Evolutionary conservation across 495 filamentous ascomycete species (phyloP).

Genomic region (Cercophora samala): DNA sequence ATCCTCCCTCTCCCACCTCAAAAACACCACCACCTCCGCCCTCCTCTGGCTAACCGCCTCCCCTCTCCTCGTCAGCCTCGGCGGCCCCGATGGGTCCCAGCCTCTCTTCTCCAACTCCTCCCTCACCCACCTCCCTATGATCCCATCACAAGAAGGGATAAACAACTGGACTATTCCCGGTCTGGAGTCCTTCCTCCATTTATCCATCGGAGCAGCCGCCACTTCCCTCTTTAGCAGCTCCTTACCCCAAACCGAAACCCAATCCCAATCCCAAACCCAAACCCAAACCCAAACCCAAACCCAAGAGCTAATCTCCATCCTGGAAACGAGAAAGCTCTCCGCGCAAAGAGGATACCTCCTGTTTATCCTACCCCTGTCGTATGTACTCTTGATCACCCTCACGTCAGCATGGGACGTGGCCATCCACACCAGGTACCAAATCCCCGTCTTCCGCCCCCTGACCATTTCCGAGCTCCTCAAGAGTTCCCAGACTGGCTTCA

Average conservation of each 20-base stretch:
- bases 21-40: slow-evolving; percentile 21
- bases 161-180: slow-evolving; percentile 30
- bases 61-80: slow-evolving; percentile 23
- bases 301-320: slow-evolving; percentile 11
- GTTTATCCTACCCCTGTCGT: slow-evolving; percentile 22
- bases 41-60: slow-evolving; percentile 34
- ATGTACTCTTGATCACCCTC: slow-evolving; percentile 5
- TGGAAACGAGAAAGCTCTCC: slow-evolving; percentile 11
- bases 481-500: slow-evolving; percentile 27
- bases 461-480: slow-evolving; percentile 25
- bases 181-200: slow-evolving; percentile 26
- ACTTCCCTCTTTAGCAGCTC: slow-evolving; percentile 17
- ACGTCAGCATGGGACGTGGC: slow-evolving; percentile 15
- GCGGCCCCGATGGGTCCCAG: slow-evolving; percentile 29
- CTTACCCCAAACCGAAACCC: not conserved
- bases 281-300: not conserved
- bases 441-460: slow-evolving; percentile 30
- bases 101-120: slow-evolving; percentile 33
- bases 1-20: slow-evolving; percentile 26
- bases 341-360: slow-evolving; percentile 19
- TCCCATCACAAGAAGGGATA: not conserved
- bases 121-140: slow-evolving; percentile 22
- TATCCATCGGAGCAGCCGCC: slow-evolving; percentile 30
- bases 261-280: slow-evolving; percentile 5
- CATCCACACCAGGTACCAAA: slow-evolving; percentile 13